Evolutionary conservation across 768 basidiomycete species (phyloP), one percentile per base, ranked within the genome.

Genomic region (Termitomyces titanicus): DNA sequence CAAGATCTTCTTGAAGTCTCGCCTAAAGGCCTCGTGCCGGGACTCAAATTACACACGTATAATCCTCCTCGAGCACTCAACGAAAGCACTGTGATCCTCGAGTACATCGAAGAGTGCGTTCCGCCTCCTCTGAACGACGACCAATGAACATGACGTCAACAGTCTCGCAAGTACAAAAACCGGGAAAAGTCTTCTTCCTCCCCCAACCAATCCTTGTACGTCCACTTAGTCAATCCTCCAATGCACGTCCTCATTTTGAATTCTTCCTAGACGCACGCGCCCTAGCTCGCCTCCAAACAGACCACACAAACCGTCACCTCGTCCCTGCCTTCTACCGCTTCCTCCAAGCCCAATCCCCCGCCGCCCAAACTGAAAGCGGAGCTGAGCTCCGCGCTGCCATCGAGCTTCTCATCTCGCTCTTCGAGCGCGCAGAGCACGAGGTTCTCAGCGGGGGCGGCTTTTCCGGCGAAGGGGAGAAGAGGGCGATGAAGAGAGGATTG

Each of bases 21-120:
- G 15, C 89, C 91, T 1, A 90, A 89, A 62, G 90, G 92, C 0
- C 77, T 94, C 3, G 89, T 94, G 1, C 90, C 91, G 0, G 89
- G 78, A 0, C 62, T 89, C 27, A 80, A 77, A 61, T 67, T 91
- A 51, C 70, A 83, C 60, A 69, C 70, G 3, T 81, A 74, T 56
- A 66, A 65, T 46, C 85, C 84, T 0, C 82, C 86, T 0, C 72
- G 82, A 33, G 80, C 83, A 0, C 69, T 92, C 12, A 88, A 92
- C 66, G 92, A 93, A 66, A 90, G 88, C 63, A 88, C 84, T 0
- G 84, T 91, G 33, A 88, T 92, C 56, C 66, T 92, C 55, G 88
- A 90, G 43, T 94, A 79, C 63, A 72, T 94, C 42, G 85, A 92
- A 72, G 88, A 91, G 87, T 89, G 57, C 27, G 79, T 72, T 40